A percentile compares a stretch with the other conserved stretches of the same genome.
These are phyloP conservation scores for Ustulina deusta DNA, from an alignment of 2,329 filamentous ascomycete genomes.

Conservation along the genomic window DNA sequence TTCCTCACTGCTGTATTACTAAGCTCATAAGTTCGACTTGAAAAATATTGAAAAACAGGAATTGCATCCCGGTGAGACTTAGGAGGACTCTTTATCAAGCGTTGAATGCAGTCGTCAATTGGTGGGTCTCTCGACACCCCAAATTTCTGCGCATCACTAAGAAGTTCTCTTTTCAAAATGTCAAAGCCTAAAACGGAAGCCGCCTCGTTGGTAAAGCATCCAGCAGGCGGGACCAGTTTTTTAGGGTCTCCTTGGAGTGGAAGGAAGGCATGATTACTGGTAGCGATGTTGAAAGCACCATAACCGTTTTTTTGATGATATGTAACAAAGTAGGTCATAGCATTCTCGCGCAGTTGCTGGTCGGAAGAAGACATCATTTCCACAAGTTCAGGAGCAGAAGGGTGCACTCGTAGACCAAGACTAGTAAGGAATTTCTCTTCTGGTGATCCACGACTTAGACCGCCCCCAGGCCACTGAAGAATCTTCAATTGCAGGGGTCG, in stretches of 20 bases:
- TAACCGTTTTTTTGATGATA: constrained; percentile 86
- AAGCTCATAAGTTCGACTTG: constrained; percentile 80
- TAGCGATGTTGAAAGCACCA: constrained; percentile 68
- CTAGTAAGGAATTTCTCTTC: constrained; percentile 80
- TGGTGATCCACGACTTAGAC: constrained; percentile 70
- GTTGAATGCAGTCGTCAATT: constrained; percentile 79
- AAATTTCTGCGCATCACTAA: constrained; percentile 82
- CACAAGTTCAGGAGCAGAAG: constrained; percentile 79
- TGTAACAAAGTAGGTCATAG: constrained; percentile 84
- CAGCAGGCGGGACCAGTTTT: constrained; percentile 75
- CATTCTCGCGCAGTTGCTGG: constrained; percentile 70
- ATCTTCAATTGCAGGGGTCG: constrained; percentile 79
- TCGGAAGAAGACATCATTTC: constrained; percentile 78
- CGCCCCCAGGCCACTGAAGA: constrained; percentile 82
- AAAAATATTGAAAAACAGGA: constrained; percentile 84
- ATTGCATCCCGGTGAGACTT: constrained; percentile 73
- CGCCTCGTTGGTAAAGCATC: constrained; percentile 85
- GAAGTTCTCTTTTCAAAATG: constrained; percentile 80
- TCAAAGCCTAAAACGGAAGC: constrained; percentile 84
- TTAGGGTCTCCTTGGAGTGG: constrained; percentile 77
- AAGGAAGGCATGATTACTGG: constrained; percentile 71
- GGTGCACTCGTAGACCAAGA: constrained; percentile 80
- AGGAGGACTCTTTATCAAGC: constrained; percentile 79
- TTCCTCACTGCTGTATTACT: constrained; percentile 69
- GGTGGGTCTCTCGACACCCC: constrained; percentile 86